phyloP scores from a whole-genome alignment of 495 filamentous ascomycete species.

The Aspergillus cavernicola region DNA sequence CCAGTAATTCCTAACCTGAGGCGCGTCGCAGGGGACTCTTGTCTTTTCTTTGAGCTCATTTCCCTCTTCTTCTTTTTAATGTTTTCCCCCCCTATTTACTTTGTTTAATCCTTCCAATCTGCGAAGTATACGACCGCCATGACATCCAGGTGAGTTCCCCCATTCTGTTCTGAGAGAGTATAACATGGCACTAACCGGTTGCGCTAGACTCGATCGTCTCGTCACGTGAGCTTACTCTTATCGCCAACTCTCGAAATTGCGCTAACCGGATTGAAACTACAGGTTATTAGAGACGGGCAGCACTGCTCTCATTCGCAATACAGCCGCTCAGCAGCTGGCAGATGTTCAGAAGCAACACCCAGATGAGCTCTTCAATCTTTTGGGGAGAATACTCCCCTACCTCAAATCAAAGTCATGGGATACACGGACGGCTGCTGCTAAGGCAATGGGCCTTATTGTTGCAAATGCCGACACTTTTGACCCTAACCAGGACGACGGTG shows the following conservation, averaged over 20 bases:
- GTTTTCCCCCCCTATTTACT: constrained; percentile 6
- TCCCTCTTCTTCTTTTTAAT: constrained; percentile 2
- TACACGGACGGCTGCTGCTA: constrained; percentile 84
- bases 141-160: constrained; percentile 50
- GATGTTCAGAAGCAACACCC: constrained; percentile 98
- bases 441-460: constrained; percentile 87
- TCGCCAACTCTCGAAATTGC: not conserved
- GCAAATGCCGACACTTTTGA: constrained; percentile 85
- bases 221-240: constrained; percentile 72
- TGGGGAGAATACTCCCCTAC: constrained; percentile 94
- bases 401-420: constrained; percentile 93
- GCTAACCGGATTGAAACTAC: constrained; percentile 30
- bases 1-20: constrained; percentile 9
- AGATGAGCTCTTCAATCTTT: constrained; percentile 92
- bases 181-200: constrained; percentile 33
- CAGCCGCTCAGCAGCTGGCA: constrained; percentile 90
- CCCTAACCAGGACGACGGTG: constrained; percentile 68
- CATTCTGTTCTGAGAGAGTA: constrained; percentile 2
- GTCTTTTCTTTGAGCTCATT: constrained; percentile 10
- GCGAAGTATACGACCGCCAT: constrained; percentile 35
- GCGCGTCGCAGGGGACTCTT: constrained; percentile 12
- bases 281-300: constrained; percentile 96
- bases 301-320: constrained; percentile 89
- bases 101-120: constrained; percentile 21
- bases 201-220: constrained; percentile 75